Base-by-base conservation (phyloP, 352 stramenopile species). In the Globisporangium lucens region DNA sequence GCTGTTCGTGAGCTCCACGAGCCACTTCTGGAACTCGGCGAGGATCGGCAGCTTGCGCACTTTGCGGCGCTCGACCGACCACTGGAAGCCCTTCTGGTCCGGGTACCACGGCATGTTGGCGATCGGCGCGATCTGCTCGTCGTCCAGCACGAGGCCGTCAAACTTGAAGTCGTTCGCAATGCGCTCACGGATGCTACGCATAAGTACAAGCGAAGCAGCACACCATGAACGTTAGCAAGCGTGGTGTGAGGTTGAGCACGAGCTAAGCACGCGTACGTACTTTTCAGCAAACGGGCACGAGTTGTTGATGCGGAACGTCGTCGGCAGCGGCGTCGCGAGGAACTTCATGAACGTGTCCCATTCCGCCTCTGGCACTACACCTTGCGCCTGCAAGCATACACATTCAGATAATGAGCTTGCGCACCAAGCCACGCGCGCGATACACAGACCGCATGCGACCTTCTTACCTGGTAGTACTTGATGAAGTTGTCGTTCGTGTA, bases 11-110 rank as follows among this genome's bases (percentile, higher is more conserved):
- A 99, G 85, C 60, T 95, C 87, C 29, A 98, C 96, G 24, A 99
- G 87, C 93, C 95, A 99, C 53, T 98, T 87, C 76, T 99, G 95
- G 64, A 99, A 97, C 59, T 96, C 82, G 65, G 94, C 85, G 2
- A 99, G 77, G 30, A 91, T 87, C 66, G 89, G 79, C 57, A 98
- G 87, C 73, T 98, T 97, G 67, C 95, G 91, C 46, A 99, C 89
- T 68, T 91, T 89, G 72, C 87, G 86, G 27, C 87, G 86, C 72
- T 97, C 87, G 33, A 97, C 80, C 15, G 81, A 93, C 83, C 95
- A 95, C 68, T 95, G 89, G 70, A 96, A 98, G 29, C 90, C 92
- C 51, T 91, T 84, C 49, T 89, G 75, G 63, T 97, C 78, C 9
- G 90, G 89, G 69, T 97, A 98, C 91, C 93, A 98, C 22, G 82